Conservation (phyloP, 306 rosid genomes). For the Begonia peltatifolia region DNA sequence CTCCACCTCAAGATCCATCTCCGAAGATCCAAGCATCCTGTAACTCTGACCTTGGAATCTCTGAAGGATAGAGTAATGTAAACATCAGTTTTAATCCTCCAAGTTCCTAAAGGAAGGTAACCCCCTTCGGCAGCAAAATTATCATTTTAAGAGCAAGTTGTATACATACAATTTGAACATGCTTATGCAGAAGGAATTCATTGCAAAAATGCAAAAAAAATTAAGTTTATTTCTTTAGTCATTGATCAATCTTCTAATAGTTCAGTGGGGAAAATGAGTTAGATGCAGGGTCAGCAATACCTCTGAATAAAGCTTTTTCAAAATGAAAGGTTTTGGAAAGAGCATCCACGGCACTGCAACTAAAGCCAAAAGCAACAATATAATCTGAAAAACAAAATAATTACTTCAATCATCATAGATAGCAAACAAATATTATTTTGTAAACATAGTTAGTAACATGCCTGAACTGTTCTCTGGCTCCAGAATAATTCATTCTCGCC, state of each 20-base stretch:
- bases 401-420: not conserved
- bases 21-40: slow-evolving; percentile 70
- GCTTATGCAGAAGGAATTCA: too few species aligned
- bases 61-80: slow-evolving; percentile 26
- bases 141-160: too few species aligned
- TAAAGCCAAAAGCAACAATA: slow-evolving; percentile 77
- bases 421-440: slow-evolving; percentile 6
- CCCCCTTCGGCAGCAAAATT: too few species aligned
- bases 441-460: slow-evolving; percentile 18
- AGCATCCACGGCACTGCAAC: slow-evolving; percentile 99
- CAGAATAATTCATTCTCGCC: slow-evolving; percentile 93
- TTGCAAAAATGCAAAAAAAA: too few species aligned
- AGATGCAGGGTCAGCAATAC: slow-evolving; percentile 17
- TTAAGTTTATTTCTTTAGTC: too few species aligned
- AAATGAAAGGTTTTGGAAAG: slow-evolving; percentile 93
- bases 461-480: slow-evolving; percentile 99
- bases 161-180: too few species aligned
- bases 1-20: slow-evolving; percentile 76
- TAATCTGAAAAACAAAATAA: slow-evolving; percentile 42
- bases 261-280: too few species aligned
- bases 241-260: too few species aligned
- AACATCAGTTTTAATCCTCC: not conserved
- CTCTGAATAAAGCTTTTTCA: slow-evolving; percentile 79
- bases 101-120: not conserved
- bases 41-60: slow-evolving; percentile 93